These are phyloP conservation scores for Ilex paraguariensis DNA, from an alignment of 305 asterid species.

Conservation along the genomic window DNA sequence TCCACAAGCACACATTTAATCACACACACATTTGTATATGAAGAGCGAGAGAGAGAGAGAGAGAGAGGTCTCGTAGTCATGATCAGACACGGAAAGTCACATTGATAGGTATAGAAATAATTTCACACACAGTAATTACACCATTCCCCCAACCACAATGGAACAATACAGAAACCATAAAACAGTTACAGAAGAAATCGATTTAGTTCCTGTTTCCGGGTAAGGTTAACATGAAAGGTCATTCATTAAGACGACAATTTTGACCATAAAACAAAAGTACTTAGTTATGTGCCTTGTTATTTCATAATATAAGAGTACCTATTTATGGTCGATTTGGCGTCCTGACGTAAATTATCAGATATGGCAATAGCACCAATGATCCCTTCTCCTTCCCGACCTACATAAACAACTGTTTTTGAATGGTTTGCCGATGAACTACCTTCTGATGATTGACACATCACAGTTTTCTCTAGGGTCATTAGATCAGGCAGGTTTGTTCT, in stretches of 20 bases:
- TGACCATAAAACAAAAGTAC: conserved; percentile 23
- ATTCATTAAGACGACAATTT: background rate
- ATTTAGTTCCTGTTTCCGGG: no score
- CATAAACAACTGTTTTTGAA: conserved; percentile 81
- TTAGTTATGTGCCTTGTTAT: conserved; percentile 27
- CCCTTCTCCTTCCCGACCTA: conserved; percentile 97
- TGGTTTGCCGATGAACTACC: conserved; percentile 58
- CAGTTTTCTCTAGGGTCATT: conserved; percentile 62
- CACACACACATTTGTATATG: no score
- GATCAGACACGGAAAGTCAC: no score
- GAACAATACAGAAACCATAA: no score
- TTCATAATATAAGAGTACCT: conserved; percentile 36
- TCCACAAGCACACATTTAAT: no score
- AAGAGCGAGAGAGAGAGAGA: no score
- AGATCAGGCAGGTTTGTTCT: conserved; percentile 45
- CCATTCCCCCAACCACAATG: no score
- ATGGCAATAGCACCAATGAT: conserved; percentile 87
- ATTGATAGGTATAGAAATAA: no score
- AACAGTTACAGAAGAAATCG: no score
- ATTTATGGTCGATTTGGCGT: conserved; percentile 70
- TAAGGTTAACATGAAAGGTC: no score
- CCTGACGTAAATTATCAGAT: conserved; percentile 74
- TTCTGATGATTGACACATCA: conserved; percentile 44
- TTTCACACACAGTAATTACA: no score
- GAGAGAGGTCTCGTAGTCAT: no score